Base-by-base conservation (phyloP, 2,329 filamentous ascomycete genomes). In the Botrytis porri region DNA sequence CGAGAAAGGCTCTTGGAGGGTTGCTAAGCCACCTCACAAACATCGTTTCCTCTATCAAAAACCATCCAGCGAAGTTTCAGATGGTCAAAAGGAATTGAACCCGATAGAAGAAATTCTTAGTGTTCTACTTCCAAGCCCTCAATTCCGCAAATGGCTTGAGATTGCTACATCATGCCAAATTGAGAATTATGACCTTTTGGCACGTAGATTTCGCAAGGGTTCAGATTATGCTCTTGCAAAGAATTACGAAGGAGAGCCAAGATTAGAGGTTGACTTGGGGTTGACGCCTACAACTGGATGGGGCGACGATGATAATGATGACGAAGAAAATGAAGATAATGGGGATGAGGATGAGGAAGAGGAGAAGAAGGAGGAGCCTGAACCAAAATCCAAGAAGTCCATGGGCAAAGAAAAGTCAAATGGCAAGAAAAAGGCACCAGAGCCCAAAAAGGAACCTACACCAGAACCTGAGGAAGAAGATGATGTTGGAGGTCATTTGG, bases 141-240 rank as follows among this genome's bases (percentile, higher is more conserved):
- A 94, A 59, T 99, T 99, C 85, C 90, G 90, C 62, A 93, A 95
- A 81, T 98, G 96, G 94, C 87, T 99, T 35, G 88, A 92, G 71
- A 87, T 95, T 70, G 91, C 94, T 8, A 98, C 95, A 0, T 90
- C 91, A 48, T 90, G 93, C 75, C 86, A 86, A 1, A 84, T 98
- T 22, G 88, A 91, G 74, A 92, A 89, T 79, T 89, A 91, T 78
- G 92, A 97, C 79, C 83, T 97, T 69, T 83, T 97, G n/a, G 93
- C 93, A 0, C 90, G 96, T 35, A 89, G 95, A 48, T 99, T 99
- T 86, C 90, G 96, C 14, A 89, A 89, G 65, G 94, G 96, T 9
- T 84, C 90, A 75, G 96, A 99, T 83, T 99, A 99, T 81, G 97
- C 95, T 4, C 88, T 99, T 32, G 96, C 96, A 2, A 97, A 93